Base-by-base conservation (phyloP, 2,329 filamentous ascomycete species). In the Aspergillus luchuensis region DNA sequence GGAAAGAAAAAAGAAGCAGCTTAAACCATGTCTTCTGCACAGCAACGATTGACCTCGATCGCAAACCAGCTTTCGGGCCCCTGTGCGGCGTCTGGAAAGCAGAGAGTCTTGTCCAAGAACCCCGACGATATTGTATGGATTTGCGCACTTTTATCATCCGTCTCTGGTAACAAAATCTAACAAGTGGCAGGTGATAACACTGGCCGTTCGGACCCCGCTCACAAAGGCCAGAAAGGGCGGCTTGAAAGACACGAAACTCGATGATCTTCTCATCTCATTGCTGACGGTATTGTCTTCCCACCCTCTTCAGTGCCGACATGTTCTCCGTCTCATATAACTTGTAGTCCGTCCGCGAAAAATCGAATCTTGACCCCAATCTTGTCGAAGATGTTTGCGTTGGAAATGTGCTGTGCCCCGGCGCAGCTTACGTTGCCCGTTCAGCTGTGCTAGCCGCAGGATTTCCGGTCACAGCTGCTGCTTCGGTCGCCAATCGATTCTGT, bases 371-470 rank as follows among this genome's bases (percentile, higher is more conserved):
- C 80, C 92, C 93, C 36, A 82, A 82, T 51, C 85, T 96, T 48
- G 91, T 97, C 57, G 91, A 97, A 79, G 93, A 97, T 76, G 89
- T 97, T 66, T 90, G 88, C 59, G 91, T 97, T 61, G 93, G 93
- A 66, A 90, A 89, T 63, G 92, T 96, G 19, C 87, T 97, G 52
- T 87, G 91, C n/a, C 92, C 92, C 10, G 91, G 92, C 57, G 91
- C 91, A 60, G 92, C 92, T 61, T 94, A 94, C 39, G 94, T 93
- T 56, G 93, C 95, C 84, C 89, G 93, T 63, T 94, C 92, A 53
- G 92, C 93, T 28, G 88, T 89, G 43, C 83, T 97, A 60, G 91
- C 91, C 3, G 93, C 93, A 41, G 93, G 93, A 56, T 94, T 96
- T 81, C 91, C 93, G 56, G 89, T 89, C 67, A 85, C 86, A 17